Base-by-base conservation (phyloP, 768 basidiomycete genomes). In the Mycena epipterygia region DNA sequence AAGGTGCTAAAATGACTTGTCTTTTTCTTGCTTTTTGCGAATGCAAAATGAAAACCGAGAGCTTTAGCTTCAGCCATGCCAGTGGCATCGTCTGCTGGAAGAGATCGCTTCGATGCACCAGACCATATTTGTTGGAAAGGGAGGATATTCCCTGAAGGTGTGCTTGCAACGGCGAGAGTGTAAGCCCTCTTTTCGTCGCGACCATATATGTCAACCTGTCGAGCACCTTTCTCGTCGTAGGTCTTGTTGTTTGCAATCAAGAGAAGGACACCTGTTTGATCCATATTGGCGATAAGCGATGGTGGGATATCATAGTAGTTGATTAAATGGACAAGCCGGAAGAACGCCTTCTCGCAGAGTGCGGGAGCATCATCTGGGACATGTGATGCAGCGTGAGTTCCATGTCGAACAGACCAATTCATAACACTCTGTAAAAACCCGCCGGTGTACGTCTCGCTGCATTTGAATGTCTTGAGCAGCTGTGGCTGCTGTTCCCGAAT, bases 11-110 rank as follows among this genome's bases (percentile, higher is more conserved):
- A 66, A 16, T 66, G 55, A 37, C 64, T 57, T 0, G 25, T 16
- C 12, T 61, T 39, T 44, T 59, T 67, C 12, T 71, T 48, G 32
- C 70, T 77, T 27, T 73, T 72, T 19, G 33, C 33, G 33, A 37
- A 55, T 3, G 48, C 17, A 6, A 37, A 56, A 41, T 41, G 37
- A 21, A 77, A 76, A 0, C 75, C 71, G 6, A 33, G 5, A 7
- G 35, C 61, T 0, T 16, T 21, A 0, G 72, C 73, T 1, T 63
- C 56, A 0, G 42, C 12, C 57, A 67, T 64, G 5, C 23, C 30
- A 37, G 27, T 5, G 13, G 29, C 56, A 16, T 29, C 25, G 42
- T 7, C 12, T 14, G 19, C 17, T 5, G 5, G 56, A 27, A 19
- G 29, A 21, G 37, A 42, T 4, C 33, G 37, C 19, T 37, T 37